Evolutionary conservation across 495 filamentous ascomycete species (phyloP), one percentile per base, ranked within the genome.

Genomic region (Penicillium flavigenum): DNA sequence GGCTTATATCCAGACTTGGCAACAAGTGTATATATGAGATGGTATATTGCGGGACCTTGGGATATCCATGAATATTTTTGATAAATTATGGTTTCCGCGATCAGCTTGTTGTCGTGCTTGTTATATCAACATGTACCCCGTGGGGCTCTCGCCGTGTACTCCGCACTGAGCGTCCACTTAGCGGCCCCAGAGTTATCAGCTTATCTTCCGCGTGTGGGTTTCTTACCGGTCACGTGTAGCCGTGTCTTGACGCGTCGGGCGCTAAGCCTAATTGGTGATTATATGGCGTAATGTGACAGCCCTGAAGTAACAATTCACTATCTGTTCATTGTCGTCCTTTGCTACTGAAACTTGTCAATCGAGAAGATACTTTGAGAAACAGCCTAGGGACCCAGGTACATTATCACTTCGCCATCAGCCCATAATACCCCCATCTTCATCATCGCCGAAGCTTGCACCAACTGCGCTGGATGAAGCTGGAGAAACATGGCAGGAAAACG

Each of bases 401-500:
- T 39, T 39, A 17, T n/a, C 16, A 7, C 6, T 39, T 39, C 36
- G n/a, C 36, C 36, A 17, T 8, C 5, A 9, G n/a, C 17, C n/a
- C 36, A n/a, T 2, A 39, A 17, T 17, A 2, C n/a, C 36, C n/a
- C 2, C 3, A 39, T 17, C 16, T 17, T 17, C n/a, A 39, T 39
- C n/a, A 17, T 39, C 9, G 36, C 36, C 36, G 3, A 39, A 17
- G 16, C 7, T 39, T 39, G n/a, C n/a, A 39, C n/a, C 16, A 8
- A 17, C 36, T 17, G 3, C n/a, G 16, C 17, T 39, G n/a, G 7
- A 9, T 17, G n/a, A 39, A 39, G 36, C 36, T 5, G 36, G 36
- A 17, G 36, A 17, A 22, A 0, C 7, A 53, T 53, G 51, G 38
- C 60, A 14, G 36, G 42, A 51, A 71, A 71, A 38, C 64, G 68